Evolutionary conservation across 768 basidiomycete species (phyloP), one percentile per base, ranked within the genome.

Genomic region (Tulasnella sp.): DNA sequence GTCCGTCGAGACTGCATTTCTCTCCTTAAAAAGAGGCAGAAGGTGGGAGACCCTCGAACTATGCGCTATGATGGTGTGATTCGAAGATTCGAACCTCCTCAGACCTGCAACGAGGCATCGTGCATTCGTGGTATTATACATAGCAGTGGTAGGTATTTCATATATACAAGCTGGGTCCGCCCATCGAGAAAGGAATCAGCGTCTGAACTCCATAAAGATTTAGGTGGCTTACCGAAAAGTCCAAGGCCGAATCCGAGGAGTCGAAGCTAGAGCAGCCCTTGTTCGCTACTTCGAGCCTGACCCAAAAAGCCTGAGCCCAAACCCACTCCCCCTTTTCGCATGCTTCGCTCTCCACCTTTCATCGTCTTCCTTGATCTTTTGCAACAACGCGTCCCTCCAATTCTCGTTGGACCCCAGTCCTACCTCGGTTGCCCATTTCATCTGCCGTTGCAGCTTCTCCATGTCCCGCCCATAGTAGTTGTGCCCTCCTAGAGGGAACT

Each of bases 381-480:
- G 62, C 32, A 41, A 35, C n/a, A 72, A 40, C 22, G 71, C 52
- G 9, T 39, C 37, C 71, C 62, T 35, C 71, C 71, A 72, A 22
- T 62, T 59, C 35, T 62, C 71, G 12, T 16, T 34, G 8, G 63
- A 65, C 17, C 71, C 71, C 36, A 72, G 29, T 37, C 71, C 71
- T 3, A 72, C 22, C 12, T 72, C 62, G 37, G 32, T 35, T 4
- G 71, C 71, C 26, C 22, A 41, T 64, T 39, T 37, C 71, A 72
- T 72, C 36, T 65, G 35, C 26, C 71, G 71, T 35, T 72, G 71
- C 22, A 72, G 35, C 42, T 72, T 72, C 69, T 88, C 86, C 77
- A 86, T 79, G 75, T 88, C 85, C 39, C 86, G 80, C 17, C 82
- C 81, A 77, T 88, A 88, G 77, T 88, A 89, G 74, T 87, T 87